A percentile compares a stretch with the other conserved stretches of the same genome.
These are phyloP conservation scores for Epicoccum nigrum DNA, from an alignment of 2,329 filamentous ascomycete species.

Conservation along the genomic window DNA sequence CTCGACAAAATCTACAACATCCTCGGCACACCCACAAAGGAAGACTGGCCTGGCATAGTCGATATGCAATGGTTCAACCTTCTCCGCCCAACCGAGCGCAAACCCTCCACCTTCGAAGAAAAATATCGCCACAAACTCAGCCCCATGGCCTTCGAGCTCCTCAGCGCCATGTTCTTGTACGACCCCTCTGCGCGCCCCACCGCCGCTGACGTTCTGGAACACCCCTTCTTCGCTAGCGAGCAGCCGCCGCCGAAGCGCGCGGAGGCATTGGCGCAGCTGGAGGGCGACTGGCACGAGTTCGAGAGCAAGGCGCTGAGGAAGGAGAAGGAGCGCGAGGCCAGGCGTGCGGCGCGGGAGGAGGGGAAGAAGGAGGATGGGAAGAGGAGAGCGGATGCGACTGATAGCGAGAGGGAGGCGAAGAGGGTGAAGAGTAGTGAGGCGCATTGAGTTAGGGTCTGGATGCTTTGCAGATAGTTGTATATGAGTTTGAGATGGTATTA, in stretches of 20 bases:
- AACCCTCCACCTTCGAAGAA: conserved; percentile 77
- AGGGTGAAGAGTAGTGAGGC: conserved; percentile 35
- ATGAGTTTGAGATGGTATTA: no score
- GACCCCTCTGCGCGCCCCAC: conserved; percentile 84
- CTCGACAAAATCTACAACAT: conserved; percentile 95
- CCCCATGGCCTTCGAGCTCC: conserved; percentile 55
- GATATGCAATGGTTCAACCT: conserved; percentile 98
- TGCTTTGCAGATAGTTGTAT: not conserved
- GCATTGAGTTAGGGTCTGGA: not conserved
- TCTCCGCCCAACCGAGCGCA: conserved; percentile 76
- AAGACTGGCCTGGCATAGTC: conserved; percentile 86
- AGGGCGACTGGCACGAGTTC: conserved; percentile 98
- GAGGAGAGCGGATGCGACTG: conserved; percentile 37
- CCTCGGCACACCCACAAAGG: conserved; percentile 82
- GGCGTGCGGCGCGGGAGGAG: conserved; percentile 46
- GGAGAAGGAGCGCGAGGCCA: conserved; percentile 76
- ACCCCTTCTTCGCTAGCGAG: conserved; percentile 87
- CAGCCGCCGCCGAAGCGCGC: conserved; percentile 78
- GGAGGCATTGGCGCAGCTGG: conserved; percentile 78
- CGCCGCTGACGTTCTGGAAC: conserved; percentile 81
- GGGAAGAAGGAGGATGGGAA: conserved; percentile 43
- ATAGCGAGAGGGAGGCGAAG: conserved; percentile 43
- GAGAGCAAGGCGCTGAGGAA: conserved; percentile 94
- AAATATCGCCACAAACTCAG: conserved; percentile 64
- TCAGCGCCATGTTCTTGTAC: conserved; percentile 87